phyloP scores from a whole-genome alignment of 176 grass and related monocot genomes.

The Puya raimondii region DNA sequence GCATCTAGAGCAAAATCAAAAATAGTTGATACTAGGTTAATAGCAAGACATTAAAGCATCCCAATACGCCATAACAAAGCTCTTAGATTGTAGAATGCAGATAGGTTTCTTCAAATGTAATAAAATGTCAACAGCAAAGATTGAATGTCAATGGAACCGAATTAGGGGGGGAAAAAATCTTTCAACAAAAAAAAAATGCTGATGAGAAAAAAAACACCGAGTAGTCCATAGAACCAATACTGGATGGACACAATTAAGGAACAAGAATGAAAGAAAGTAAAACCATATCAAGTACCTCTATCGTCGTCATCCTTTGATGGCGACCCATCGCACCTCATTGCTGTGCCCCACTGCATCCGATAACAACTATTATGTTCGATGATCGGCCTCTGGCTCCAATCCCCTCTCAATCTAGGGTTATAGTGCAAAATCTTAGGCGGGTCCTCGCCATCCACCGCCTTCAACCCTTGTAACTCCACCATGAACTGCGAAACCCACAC shows the following conservation, averaged over 20 bases:
- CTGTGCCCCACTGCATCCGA: conserved; percentile 76
- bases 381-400: conserved; percentile 81
- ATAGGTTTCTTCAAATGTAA: too few species aligned
- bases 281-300: conserved; percentile 29
- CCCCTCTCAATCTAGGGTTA: conserved; percentile 74
- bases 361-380: conserved; percentile 95
- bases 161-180: too few species aligned
- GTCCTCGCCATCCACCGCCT: conserved; percentile 70
- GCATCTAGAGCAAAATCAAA: too few species aligned
- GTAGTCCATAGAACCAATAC: too few species aligned
- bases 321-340: conserved; percentile 60
- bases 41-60: too few species aligned
- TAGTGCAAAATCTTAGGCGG: conserved; percentile 82
- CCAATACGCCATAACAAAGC: too few species aligned
- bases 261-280: neutral
- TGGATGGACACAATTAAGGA: neutral
- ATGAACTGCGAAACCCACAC: conserved; percentile 86
- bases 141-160: too few species aligned
- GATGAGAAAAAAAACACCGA: too few species aligned
- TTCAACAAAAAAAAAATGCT: too few species aligned
- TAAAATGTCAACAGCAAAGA: too few species aligned
- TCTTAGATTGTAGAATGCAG: too few species aligned
- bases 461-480: conserved; percentile 80
- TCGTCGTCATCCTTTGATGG: conserved; percentile 51
- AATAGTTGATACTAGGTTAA: too few species aligned